These are phyloP conservation scores for Myochromella boudieri DNA, from an alignment of 768 basidiomycete genomes.

Conservation along the genomic window DNA sequence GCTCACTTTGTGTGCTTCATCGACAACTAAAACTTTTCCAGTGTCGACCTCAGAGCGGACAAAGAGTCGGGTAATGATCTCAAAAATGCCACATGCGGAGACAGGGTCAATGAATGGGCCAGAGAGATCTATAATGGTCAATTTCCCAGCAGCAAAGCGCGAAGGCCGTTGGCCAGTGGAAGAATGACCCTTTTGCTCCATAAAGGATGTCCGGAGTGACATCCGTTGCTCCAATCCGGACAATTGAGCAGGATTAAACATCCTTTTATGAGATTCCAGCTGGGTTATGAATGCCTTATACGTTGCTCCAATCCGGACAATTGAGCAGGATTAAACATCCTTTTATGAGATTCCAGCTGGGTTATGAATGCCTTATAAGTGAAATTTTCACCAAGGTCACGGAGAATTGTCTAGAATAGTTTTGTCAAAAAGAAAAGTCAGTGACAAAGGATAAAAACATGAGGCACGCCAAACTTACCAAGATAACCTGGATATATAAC, in stretches of 20 bases:
- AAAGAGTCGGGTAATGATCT: conserved; percentile 66
- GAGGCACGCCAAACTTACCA: conserved; percentile 60
- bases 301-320: conserved; percentile 55
- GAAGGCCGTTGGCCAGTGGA: conserved; percentile 3
- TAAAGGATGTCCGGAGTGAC: conserved; percentile 57
- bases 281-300: conserved; percentile 48
- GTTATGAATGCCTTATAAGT: conserved; percentile 48
- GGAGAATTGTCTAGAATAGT: conserved; percentile 48
- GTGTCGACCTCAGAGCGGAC: conserved; percentile 57
- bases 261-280: conserved; percentile 44
- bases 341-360: conserved; percentile 44
- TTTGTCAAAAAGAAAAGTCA: background rate
- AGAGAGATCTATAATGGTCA: conserved; percentile 71
- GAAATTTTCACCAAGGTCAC: conserved; percentile 62
- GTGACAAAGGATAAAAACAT: background rate
- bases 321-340: conserved; percentile 58
- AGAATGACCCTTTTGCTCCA: conserved; percentile 31
- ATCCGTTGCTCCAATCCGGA: conserved; percentile 63
- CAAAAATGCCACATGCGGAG: conserved; percentile 69
- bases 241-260: conserved; percentile 58
- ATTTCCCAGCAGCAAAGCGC: conserved; percentile 54
- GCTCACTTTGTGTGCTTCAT: conserved; percentile 73
- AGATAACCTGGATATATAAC: conserved; percentile 65
- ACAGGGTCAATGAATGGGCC: conserved; percentile 71
- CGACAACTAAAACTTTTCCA: conserved; percentile 70